These are phyloP conservation scores for Aspergillus sp. DNA, from an alignment of 2,329 filamentous ascomycete genomes.

Conservation along the genomic window DNA sequence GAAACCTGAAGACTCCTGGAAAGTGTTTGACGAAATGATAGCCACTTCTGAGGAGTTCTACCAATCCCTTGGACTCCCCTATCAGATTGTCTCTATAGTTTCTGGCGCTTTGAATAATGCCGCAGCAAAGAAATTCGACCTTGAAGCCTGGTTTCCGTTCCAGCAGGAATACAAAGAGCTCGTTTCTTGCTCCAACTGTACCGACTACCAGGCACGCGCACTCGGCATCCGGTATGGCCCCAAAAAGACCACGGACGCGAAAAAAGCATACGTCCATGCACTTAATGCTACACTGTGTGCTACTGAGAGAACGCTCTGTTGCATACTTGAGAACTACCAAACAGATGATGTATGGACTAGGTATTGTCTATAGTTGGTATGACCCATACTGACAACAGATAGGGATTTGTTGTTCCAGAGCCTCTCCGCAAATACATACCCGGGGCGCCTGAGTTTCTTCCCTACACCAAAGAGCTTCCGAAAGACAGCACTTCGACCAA, in stretches of 20 bases:
- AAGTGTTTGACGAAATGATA: constrained; percentile 93
- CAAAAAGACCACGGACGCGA: constrained; percentile 79
- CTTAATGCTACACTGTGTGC: constrained; percentile 88
- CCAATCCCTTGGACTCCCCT: constrained; percentile 82
- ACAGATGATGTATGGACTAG: constrained; percentile 67
- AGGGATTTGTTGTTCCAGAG: constrained; percentile 79
- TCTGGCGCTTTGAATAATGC: constrained; percentile 94
- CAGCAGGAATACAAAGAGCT: constrained; percentile 98
- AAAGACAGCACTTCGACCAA: constrained; percentile 69
- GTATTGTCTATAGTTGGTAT: not conserved
- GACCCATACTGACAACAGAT: constrained; percentile 21
- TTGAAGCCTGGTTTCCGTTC: constrained; percentile 95
- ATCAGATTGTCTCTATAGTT: constrained; percentile 90
- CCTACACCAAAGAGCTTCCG: constrained; percentile 80
- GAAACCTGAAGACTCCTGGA: constrained; percentile 88
- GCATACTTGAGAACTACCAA: constrained; percentile 95
- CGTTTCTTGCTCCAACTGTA: constrained; percentile 96
- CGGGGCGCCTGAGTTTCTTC: constrained; percentile 83
- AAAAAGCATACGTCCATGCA: constrained; percentile 93
- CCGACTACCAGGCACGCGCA: constrained; percentile 92
- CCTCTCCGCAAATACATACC: constrained; percentile 86
- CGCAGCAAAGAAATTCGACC: constrained; percentile 87
- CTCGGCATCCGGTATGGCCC: constrained; percentile 88
- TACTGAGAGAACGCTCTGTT: constrained; percentile 89
- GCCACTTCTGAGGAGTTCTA: constrained; percentile 90